Evolutionary conservation across 805 yeast species (phyloP), one percentile per base, ranked within the genome.

Genomic region (Wilhelminamyces savonicus): DNA sequence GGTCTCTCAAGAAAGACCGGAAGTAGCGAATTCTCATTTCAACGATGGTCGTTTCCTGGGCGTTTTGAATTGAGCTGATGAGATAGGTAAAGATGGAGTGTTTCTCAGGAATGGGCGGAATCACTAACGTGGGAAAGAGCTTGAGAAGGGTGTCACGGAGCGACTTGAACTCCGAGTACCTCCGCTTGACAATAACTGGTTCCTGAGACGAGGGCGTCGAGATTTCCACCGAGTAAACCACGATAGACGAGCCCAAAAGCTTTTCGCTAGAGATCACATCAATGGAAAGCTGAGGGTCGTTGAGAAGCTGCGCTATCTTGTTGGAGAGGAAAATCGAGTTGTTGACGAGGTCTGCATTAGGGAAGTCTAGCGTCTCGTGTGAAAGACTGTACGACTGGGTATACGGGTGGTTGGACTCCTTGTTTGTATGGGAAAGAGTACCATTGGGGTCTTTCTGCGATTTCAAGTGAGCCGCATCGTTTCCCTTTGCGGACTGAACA

Each of bases 21-120:
- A 74, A 59, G 29, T 64, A 50, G 28, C 78, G 50, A 23, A 60
- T 66, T 30, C 80, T 57, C 46, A 68, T 59, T 36, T 69, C 71
- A n/a, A 74, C 66, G 26, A 64, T 53, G 26, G 46, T 43, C 6
- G 52, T 31, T 35, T 63, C 69, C 27, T 56, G 52, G 28, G 56
- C 35, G 31, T 46, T 56, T 33, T 62, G 60, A 24, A 65, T 48
- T n/a, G 69, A 54, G 30, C 61, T 62, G 29, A 59, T 43, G 27
- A 66, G 41, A 34, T 59, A 65, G 16, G 64, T 54, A 25, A 71
- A 56, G 11, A 74, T 40, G 2, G 78, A 66, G 38, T 65, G 71
- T 35, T 65, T 65, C 33, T 62, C 69, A 1, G 71, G 71, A 5
- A 65, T 62, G 4, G 71, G 69, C 2, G 71, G 70, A 5, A 65